phyloP scores from a whole-genome alignment of 2,329 filamentous ascomycete species.

The Nothophoma quercina region DNA sequence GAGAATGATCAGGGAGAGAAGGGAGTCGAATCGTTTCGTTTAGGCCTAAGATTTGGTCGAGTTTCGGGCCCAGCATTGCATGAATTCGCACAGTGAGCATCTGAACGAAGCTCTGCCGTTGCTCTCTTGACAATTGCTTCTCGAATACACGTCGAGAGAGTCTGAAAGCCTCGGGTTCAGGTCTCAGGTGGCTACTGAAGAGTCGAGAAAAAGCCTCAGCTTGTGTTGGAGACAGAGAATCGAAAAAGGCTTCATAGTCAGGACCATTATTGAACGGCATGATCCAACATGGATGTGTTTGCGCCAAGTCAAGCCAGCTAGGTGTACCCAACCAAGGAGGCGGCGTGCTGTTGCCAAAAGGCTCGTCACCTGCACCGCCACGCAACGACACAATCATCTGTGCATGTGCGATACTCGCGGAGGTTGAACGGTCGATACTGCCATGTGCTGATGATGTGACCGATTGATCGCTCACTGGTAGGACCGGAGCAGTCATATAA shows the following conservation, averaged over 20 bases:
- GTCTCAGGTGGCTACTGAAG: neutral
- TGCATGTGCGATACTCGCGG: neutral
- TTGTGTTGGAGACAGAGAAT: neutral
- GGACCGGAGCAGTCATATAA: conserved; percentile 19
- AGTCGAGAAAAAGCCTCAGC: neutral
- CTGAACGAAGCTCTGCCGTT: neutral
- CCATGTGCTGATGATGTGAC: neutral
- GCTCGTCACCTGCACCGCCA: conserved; percentile 12
- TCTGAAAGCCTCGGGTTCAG: neutral
- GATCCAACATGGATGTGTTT: neutral
- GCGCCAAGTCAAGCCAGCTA: neutral
- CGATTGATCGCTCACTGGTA: no score
- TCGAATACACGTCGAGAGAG: no score
- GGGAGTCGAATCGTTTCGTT: no score
- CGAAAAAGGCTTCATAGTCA: neutral
- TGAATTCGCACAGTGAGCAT: neutral
- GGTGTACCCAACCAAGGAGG: neutral
- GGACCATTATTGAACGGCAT: conserved; percentile 1
- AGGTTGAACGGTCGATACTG: neutral
- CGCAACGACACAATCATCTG: conserved; percentile 17
- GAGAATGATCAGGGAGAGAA: no score
- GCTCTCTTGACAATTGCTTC: no score
- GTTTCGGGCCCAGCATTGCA: neutral
- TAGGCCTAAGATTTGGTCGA: no score
- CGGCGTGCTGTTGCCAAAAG: neutral